A percentile compares a stretch with the other conserved stretches of the same genome.
Evolutionary conservation across 1,284 basidiomycete species (phyloP).

Genomic region (Fomitopsis schrenkii): DNA sequence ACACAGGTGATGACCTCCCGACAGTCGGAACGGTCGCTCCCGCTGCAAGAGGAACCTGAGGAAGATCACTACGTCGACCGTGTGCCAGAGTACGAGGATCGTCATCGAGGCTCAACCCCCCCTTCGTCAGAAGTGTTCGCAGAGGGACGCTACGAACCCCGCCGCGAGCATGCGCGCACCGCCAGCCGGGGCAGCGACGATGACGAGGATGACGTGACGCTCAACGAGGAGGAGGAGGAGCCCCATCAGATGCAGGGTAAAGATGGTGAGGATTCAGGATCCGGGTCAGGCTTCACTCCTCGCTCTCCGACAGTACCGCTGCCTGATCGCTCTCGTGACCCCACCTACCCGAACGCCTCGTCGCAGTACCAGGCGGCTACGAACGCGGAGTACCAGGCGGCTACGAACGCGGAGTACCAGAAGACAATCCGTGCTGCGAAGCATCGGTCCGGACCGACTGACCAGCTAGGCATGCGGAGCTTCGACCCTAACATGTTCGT

Average conservation of each 20-base stretch:
- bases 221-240: constrained; percentile 40
- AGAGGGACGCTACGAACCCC: constrained; percentile 34
- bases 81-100: constrained; percentile 30
- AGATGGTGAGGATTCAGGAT: constrained; percentile 30
- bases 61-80: constrained; percentile 43
- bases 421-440: constrained; percentile 27
- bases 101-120: constrained; percentile 41
- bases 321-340: constrained; percentile 38
- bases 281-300: constrained; percentile 55
- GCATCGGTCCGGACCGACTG: constrained; percentile 47
- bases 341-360: constrained; percentile 16
- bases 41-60: constrained; percentile 73
- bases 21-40: constrained; percentile 69
- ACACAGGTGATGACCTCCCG: constrained; percentile 49
- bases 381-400: constrained; percentile 17
- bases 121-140: constrained; percentile 54
- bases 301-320: constrained; percentile 62
- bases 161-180: constrained; percentile 10
- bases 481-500: constrained; percentile 50
- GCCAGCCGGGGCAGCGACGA: constrained; percentile 18
- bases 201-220: constrained; percentile 47
- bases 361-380: constrained; percentile 17
- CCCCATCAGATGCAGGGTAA: constrained; percentile 25
- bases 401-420: constrained; percentile 20
- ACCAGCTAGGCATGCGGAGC: constrained; percentile 55